Evolutionary conservation across 441 rosid genomes (phyloP), one percentile per base, ranked within the genome.

Genomic region (Populus hybrid): DNA sequence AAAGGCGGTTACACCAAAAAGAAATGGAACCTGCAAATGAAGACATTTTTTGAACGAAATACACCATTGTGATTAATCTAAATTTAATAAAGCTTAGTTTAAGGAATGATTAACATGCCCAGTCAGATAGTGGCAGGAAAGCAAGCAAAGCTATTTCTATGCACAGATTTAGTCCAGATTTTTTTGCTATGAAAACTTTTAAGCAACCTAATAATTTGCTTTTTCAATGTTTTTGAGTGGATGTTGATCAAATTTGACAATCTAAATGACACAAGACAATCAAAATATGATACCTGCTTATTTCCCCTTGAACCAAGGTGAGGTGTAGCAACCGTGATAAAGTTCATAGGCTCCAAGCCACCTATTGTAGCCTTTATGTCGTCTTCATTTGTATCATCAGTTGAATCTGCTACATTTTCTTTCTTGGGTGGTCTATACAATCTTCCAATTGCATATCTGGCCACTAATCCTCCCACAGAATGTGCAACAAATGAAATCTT

Each of bases 301-400:
- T 96, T 92, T 67, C 98, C 98, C 88, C 93, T 90, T 2, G 98
- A 96, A 73, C 98, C 99, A 81, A 94, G 94, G 87, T 96, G 99
- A 67, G 98, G 99, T 4, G 99, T 89, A 72, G 98, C 98, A 76
- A 91, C 98, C 68, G 98, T 90, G 76, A 96, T 86, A 82, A 96
- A 96, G 81, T 96, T 94, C 81, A 92, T 61, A 71, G 98, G 88
- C 88, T 91, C 95, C 84, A 96, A 81, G 77, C 98, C 98, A 82
- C 88, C 90, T 67, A 94, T 90, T 5, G 93, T 89, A 50, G 88
- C 92, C 73, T 68, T 42, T 50, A 83, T 68, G 71, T 83, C 77
- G 71, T 79, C 84, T 82, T 82, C 79, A 34, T 75, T 46, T 46
- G 36, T 67, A 66, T 81, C 79, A 12, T 69, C 77, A 1, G 75